Percentiles rank a stretch among this genome's conserved stretches.
Evolutionary conservation across 345 rosid genomes (phyloP).

Genomic region (Melaleuca alternifolia): DNA sequence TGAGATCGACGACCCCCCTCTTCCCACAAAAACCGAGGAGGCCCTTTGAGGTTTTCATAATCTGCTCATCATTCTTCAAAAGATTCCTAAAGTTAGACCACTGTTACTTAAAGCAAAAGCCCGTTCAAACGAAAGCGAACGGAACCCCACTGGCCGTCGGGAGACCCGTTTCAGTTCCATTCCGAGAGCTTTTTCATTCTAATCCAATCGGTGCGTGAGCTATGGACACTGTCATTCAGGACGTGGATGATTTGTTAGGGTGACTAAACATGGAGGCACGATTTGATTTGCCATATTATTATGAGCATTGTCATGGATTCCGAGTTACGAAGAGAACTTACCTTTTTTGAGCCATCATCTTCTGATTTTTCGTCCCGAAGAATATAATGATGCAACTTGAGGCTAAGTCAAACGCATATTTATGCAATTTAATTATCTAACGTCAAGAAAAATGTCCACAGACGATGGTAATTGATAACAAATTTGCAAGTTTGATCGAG

Average conservation of each 20-base stretch:
- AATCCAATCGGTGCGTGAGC: background rate
- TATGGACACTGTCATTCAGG: background rate
- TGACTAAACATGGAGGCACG: background rate
- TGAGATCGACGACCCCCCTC: background rate
- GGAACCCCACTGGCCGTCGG: background rate
- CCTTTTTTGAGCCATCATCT: background rate
- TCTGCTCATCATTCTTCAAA: conserved; percentile 35
- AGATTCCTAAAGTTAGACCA: conserved; percentile 22
- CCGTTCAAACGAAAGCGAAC: background rate
- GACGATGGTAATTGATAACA: background rate
- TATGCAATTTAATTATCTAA: background rate
- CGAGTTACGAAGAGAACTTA: background rate
- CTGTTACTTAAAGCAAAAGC: conserved; percentile 1
- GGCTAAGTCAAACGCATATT: background rate
- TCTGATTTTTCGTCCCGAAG: background rate
- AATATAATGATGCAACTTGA: background rate
- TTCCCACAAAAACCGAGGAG: conserved; percentile 15
- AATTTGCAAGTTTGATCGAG: background rate
- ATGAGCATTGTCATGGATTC: background rate
- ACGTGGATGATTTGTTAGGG: background rate
- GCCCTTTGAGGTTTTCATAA: conserved; percentile 9
- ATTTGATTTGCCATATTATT: background rate
- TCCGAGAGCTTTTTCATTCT: background rate
- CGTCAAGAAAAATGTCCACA: background rate
- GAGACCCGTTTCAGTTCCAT: background rate